phyloP scores from a whole-genome alignment of 176 grass and related monocot genomes.

The Microstegium vimineum region DNA sequence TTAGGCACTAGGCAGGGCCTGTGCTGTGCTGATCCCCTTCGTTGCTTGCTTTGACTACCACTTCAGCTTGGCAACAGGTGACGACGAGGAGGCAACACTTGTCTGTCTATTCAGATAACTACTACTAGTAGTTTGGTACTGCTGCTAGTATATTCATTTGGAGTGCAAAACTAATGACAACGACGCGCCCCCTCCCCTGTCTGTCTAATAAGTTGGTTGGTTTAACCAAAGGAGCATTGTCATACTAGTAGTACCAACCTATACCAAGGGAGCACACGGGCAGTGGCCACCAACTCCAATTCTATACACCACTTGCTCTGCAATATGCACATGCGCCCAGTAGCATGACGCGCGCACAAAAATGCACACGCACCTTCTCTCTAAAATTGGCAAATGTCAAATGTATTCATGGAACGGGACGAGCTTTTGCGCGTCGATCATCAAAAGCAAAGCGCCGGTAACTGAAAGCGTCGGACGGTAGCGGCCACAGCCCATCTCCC shows the following conservation, averaged over 20 bases:
- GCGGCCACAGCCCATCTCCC: not conserved
- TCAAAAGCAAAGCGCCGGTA: not conserved
- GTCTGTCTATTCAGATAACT: not conserved
- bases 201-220: not conserved
- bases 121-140: not conserved
- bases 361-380: not conserved
- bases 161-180: not conserved
- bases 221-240: not conserved
- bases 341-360: not conserved
- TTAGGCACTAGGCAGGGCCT: not conserved
- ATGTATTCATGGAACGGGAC: not conserved
- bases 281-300: not conserved
- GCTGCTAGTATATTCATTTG: not conserved
- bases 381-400: not conserved
- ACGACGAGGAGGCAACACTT: not conserved
- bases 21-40: not conserved
- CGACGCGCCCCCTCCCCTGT: not conserved
- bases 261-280: not conserved
- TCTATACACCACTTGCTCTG: not conserved
- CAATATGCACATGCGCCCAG: not conserved
- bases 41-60: slow-evolving; percentile 5
- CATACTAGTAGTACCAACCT: not conserved
- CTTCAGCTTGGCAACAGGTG: not conserved
- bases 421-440: not conserved
- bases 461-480: not conserved